phyloP scores from a whole-genome alignment of 192 early-diverging fungal species.

The Entophlyctis helioformis region DNA sequence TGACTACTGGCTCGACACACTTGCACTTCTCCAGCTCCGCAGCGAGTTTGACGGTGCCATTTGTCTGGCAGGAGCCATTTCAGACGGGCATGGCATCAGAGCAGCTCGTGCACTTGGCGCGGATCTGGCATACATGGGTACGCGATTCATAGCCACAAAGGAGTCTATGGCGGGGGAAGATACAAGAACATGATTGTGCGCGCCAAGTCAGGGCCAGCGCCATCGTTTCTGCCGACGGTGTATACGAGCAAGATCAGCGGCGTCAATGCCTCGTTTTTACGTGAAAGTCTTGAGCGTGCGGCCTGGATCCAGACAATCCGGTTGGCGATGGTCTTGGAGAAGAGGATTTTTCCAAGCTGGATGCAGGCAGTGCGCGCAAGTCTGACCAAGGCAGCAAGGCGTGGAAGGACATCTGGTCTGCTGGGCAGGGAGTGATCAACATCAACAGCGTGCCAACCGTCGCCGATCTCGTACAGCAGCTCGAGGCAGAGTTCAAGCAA shows the following conservation, averaged over 20 bases:
- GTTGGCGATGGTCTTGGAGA: neutral
- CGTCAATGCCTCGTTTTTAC: constrained; percentile 3
- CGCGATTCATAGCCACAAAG: constrained; percentile 16
- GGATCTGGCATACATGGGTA: constrained; percentile 18
- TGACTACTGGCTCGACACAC: no score
- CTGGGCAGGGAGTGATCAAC: constrained; percentile 14
- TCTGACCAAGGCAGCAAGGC: neutral
- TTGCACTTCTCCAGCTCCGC: constrained; percentile 2
- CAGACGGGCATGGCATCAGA: constrained; percentile 5
- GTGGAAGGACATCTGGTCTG: constrained; percentile 18
- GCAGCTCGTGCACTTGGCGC: constrained; percentile 16
- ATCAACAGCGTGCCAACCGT: constrained; percentile 11
- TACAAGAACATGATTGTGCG: constrained; percentile 17
- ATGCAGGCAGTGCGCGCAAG: neutral
- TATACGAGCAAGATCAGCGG: constrained; percentile 14
- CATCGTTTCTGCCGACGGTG: constrained; percentile 8
- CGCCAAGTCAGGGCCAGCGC: constrained; percentile 7
- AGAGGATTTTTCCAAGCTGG: constrained; percentile 17
- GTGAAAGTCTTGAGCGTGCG: constrained; percentile 12
- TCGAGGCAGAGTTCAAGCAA: constrained; percentile 10
- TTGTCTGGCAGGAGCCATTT: constrained; percentile 10
- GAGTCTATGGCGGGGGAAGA: constrained; percentile 4
- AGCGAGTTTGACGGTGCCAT: constrained; percentile 6
- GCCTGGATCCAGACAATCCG: constrained; percentile 3
- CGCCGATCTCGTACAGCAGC: constrained; percentile 1